Percentiles rank a stretch among this genome's conserved stretches.
These are phyloP conservation scores for Salvia hispanica DNA, from an alignment of 257 asterid genomes.

Conservation along the genomic window DNA sequence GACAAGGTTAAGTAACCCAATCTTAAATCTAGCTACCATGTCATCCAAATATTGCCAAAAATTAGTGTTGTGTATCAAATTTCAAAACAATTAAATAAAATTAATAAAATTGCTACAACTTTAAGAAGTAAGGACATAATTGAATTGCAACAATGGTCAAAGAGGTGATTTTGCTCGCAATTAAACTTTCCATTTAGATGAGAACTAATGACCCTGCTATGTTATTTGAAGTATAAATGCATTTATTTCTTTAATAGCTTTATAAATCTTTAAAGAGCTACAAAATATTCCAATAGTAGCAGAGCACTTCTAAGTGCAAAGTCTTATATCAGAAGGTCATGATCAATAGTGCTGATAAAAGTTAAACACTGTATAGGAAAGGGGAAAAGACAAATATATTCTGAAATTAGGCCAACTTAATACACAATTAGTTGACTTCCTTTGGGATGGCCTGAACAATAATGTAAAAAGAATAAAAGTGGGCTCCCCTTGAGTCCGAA, in stretches of 20 bases:
- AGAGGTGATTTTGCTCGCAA: neutral
- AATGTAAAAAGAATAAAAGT: neutral
- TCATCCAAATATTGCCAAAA: neutral
- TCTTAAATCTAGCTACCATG: neutral
- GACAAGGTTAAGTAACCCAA: neutral
- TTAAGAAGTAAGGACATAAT: neutral
- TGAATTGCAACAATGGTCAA: neutral
- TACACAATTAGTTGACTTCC: neutral
- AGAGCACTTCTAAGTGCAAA: neutral
- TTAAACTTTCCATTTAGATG: neutral
- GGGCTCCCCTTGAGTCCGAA: slow-evolving; percentile 2
- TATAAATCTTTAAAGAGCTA: neutral
- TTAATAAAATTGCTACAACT: neutral
- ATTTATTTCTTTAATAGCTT: neutral
- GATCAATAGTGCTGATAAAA: too few species aligned
- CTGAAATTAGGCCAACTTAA: slow-evolving; percentile 4
- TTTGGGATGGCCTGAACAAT: neutral
- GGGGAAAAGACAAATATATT: neutral
- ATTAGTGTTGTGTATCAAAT: neutral
- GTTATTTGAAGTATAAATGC: neutral
- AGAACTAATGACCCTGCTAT: neutral
- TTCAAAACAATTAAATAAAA: neutral
- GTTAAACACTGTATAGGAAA: neutral
- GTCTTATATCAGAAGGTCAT: neutral
- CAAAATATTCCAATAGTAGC: slow-evolving; percentile 5